phyloP scores from a whole-genome alignment of 2,329 filamentous ascomycete species.

The Verticillium dahliae region DNA sequence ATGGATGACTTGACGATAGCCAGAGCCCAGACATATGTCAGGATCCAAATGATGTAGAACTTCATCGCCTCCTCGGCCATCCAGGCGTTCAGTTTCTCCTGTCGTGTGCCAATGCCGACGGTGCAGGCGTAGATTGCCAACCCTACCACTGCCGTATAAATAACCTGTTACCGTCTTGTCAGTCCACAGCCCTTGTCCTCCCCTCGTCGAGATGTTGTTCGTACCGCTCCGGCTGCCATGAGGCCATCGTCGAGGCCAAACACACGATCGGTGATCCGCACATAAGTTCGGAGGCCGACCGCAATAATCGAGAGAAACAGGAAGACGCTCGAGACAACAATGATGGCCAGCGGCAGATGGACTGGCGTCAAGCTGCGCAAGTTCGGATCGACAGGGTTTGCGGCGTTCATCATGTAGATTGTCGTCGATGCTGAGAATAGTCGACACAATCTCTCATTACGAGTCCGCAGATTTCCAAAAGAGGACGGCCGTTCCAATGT shows the following conservation, averaged over 20 bases:
- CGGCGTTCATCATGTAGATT: neutral
- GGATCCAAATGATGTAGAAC: conserved; percentile 17
- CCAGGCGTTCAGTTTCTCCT: conserved; percentile 15
- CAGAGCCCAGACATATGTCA: conserved; percentile 17
- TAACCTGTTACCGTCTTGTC: conserved; percentile 2
- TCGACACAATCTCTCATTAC: conserved; percentile 17
- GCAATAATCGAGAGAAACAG: conserved; percentile 10
- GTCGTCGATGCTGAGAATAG: conserved; percentile 21
- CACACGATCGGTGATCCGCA: conserved; percentile 3
- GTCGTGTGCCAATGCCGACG: conserved; percentile 14
- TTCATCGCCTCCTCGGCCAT: conserved; percentile 15
- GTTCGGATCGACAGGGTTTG: neutral
- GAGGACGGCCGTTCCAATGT: neutral
- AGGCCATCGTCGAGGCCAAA: conserved; percentile 11
- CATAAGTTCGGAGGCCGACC: conserved; percentile 11
- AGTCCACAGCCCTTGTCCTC: neutral
- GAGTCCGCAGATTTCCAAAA: neutral
- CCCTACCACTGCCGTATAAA: conserved; percentile 10
- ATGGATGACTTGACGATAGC: conserved; percentile 23
- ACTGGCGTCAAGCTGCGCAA: neutral
- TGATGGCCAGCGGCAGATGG: conserved; percentile 2
- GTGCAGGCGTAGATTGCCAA: conserved; percentile 12
- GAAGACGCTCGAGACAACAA: conserved; percentile 12
- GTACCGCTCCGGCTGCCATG: conserved; percentile 8
- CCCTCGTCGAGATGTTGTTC: neutral